Evolutionary conservation across 345 rosid species (phyloP).

Genomic region (Syzygium grande): DNA sequence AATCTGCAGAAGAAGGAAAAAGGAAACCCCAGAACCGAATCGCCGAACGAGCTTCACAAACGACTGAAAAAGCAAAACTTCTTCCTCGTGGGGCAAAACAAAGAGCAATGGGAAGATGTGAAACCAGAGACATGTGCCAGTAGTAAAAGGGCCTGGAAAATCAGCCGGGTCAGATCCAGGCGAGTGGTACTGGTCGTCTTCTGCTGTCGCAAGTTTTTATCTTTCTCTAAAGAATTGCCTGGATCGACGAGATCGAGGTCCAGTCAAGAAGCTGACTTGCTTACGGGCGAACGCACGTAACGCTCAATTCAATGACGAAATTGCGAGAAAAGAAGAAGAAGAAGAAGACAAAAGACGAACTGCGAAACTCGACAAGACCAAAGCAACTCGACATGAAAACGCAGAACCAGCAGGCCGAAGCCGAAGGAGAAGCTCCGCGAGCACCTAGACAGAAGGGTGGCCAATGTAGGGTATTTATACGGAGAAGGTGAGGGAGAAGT

Average conservation of each 20-base stretch:
- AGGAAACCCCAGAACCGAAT: background rate
- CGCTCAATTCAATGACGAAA: background rate
- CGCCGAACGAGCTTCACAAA: background rate
- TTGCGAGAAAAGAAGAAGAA: background rate
- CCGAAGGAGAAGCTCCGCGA: background rate
- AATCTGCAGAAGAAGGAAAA: background rate
- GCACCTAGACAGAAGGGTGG: background rate
- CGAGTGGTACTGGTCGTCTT: conserved; percentile 8
- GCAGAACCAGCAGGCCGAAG: background rate
- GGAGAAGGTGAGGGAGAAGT: background rate
- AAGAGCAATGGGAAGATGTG: background rate
- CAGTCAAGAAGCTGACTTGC: conserved; percentile 14
- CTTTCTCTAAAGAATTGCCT: background rate
- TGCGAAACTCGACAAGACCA: background rate
- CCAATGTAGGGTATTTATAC: background rate
- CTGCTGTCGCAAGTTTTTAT: conserved; percentile 4
- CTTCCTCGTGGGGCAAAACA: background rate
- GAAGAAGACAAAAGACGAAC: background rate
- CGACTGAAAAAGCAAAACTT: background rate
- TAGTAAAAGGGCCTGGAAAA: conserved; percentile 9
- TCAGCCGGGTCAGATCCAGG: conserved; percentile 10
- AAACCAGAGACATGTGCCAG: conserved; percentile 4
- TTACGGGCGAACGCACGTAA: background rate
- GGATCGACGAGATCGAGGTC: background rate
- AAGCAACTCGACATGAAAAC: background rate